A percentile compares a stretch with the other conserved stretches of the same genome.
Evolutionary conservation across 768 basidiomycete species (phyloP).

Genomic region (Pulveroboletus ravenelii): DNA sequence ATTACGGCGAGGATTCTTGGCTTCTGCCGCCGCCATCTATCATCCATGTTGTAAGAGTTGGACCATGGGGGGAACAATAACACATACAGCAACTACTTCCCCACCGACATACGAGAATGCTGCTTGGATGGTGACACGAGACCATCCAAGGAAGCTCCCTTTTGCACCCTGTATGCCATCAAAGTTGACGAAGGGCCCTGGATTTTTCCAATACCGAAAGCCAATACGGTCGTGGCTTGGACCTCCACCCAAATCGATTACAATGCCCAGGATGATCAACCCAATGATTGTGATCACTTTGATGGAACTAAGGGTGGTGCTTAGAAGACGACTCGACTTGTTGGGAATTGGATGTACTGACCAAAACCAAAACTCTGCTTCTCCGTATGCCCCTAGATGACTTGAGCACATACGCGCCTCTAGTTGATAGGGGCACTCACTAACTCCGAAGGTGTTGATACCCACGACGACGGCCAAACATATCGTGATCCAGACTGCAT

Average conservation of each 20-base stretch:
- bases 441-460: slow-evolving; percentile 38
- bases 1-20: slow-evolving; percentile 45
- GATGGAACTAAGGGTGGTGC: slow-evolving; percentile 36
- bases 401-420: background rate
- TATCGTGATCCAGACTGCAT: slow-evolving; percentile 48
- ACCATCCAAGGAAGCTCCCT: slow-evolving; percentile 46
- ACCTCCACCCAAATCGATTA: slow-evolving; percentile 49
- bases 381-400: slow-evolving; percentile 33
- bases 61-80: background rate
- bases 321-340: background rate
- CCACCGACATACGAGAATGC: slow-evolving; percentile 55
- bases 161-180: slow-evolving; percentile 34
- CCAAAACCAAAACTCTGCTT: slow-evolving; percentile 44
- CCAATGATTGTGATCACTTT: slow-evolving; percentile 45
- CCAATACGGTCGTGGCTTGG: slow-evolving; percentile 47
- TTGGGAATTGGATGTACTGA: background rate
- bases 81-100: slow-evolving; percentile 38
- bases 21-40: slow-evolving; percentile 43
- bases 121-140: slow-evolving; percentile 50
- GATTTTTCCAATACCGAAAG: slow-evolving; percentile 43
- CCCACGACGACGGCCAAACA: slow-evolving; percentile 43
- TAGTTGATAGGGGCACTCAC: slow-evolving; percentile 10
- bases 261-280: slow-evolving; percentile 39
- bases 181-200: slow-evolving; percentile 51
- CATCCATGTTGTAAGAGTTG: background rate